These are phyloP conservation scores for Xanthoconium stramineum DNA, from an alignment of 768 basidiomycete species.

Conservation along the genomic window DNA sequence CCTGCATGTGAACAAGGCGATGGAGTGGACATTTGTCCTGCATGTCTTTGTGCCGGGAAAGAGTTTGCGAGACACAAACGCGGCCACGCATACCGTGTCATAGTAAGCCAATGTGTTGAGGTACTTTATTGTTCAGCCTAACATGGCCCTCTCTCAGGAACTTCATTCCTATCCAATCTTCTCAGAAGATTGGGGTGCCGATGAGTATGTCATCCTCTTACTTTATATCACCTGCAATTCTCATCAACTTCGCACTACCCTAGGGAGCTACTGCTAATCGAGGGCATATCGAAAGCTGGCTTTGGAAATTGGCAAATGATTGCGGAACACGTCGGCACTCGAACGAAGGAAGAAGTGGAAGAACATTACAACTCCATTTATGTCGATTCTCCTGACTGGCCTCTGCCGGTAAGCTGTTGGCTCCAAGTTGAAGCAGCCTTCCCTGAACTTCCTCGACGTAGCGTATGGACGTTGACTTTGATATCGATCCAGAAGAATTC, in stretches of 20 bases:
- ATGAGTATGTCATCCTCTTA: slow-evolving; percentile 63
- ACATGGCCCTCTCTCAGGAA: slow-evolving; percentile 52
- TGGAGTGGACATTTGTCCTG: slow-evolving; percentile 90
- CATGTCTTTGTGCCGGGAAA: slow-evolving; percentile 89
- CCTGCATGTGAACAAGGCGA: slow-evolving; percentile 66
- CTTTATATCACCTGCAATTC: background rate
- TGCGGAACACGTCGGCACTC: slow-evolving; percentile 90
- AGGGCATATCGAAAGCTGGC: slow-evolving; percentile 83
- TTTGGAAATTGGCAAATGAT: slow-evolving; percentile 97
- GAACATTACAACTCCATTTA: slow-evolving; percentile 83
- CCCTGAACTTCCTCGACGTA: background rate
- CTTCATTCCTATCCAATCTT: slow-evolving; percentile 97
- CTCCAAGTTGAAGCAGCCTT: slow-evolving; percentile 1
- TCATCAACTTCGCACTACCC: slow-evolving; percentile 1
- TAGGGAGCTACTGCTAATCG: slow-evolving; percentile 86
- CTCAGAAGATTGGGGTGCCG: slow-evolving; percentile 93
- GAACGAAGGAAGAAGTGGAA: slow-evolving; percentile 92
- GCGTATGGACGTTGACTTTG: slow-evolving; percentile 56
- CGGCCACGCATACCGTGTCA: slow-evolving; percentile 86
- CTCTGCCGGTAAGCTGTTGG: slow-evolving; percentile 61
- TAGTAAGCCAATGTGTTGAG: slow-evolving; percentile 47
- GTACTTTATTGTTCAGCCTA: background rate
- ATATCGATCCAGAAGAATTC: slow-evolving; percentile 77
- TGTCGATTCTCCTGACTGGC: slow-evolving; percentile 75
- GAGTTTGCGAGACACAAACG: slow-evolving; percentile 84